A percentile compares a stretch with the other conserved stretches of the same genome.
phyloP scores from a whole-genome alignment of 2,329 filamentous ascomycete species.

The Diaporthe eres region DNA sequence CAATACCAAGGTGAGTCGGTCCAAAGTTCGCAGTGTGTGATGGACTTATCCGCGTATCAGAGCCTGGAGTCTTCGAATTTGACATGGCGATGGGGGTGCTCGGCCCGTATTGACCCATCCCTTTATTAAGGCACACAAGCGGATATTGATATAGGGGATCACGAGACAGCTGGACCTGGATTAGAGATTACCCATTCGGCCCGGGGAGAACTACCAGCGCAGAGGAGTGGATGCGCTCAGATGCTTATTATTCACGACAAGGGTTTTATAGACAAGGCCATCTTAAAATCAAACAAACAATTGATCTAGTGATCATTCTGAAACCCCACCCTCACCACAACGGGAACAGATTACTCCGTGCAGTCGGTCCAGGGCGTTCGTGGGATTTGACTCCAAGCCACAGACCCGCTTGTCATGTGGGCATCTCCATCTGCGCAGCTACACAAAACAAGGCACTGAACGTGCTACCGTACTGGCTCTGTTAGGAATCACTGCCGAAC shows the following conservation, averaged over 20 bases:
- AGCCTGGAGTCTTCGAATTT: too few species aligned
- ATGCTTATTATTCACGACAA: not conserved
- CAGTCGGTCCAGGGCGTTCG: not conserved
- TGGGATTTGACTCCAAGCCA: not conserved
- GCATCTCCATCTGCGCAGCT: not conserved
- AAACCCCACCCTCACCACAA: not conserved
- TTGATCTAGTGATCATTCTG: not conserved
- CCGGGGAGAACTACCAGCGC: not conserved
- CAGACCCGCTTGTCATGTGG: constrained; percentile 6
- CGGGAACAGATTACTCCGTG: not conserved
- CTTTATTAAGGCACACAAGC: not conserved
- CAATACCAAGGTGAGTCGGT: too few species aligned
- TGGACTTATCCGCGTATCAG: too few species aligned
- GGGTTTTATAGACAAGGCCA: not conserved
- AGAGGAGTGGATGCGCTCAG: not conserved
- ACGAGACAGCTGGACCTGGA: not conserved
- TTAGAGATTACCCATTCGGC: constrained; percentile 4
- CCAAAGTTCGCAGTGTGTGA: too few species aligned
- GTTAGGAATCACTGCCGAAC: constrained; percentile 4
- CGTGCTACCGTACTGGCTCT: not conserved
- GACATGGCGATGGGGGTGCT: not conserved
- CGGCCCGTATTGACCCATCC: not conserved
- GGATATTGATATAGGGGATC: not conserved
- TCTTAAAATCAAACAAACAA: not conserved
- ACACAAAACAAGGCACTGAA: not conserved